Conservation (phyloP, 75 land plant species). For the Picea glauca region DNA sequence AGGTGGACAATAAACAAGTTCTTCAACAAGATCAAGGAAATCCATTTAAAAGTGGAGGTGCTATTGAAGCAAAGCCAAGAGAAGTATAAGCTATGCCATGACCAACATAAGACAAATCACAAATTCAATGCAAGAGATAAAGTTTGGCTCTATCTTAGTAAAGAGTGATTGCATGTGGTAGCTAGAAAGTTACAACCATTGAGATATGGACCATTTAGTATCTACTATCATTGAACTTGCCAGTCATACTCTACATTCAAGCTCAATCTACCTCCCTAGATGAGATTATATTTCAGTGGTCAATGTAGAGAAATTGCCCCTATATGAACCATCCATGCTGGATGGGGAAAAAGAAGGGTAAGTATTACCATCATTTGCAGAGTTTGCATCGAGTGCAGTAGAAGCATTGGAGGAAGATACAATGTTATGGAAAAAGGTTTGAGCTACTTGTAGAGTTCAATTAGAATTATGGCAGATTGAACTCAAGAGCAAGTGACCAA, state of each 20-base stretch:
- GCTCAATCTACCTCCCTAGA: neutral
- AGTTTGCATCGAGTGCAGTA: neutral
- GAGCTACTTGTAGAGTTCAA: too few relatives aligned
- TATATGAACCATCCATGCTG: neutral
- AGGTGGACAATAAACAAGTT: neutral
- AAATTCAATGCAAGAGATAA: neutral
- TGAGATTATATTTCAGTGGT: neutral
- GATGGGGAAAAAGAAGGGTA: neutral
- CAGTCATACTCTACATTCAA: neutral
- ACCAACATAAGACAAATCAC: neutral
- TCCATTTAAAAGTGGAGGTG: neutral
- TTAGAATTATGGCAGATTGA: too few relatives aligned
- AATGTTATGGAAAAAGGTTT: neutral
- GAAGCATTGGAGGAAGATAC: neutral
- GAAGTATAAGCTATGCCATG: neutral
- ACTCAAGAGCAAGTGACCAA: too few relatives aligned
- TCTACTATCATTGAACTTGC: neutral
- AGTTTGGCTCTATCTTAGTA: neutral
- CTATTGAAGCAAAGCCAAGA: neutral
- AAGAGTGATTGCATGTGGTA: neutral
- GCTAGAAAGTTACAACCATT: neutral
- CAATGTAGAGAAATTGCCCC: neutral
- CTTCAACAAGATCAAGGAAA: too few relatives aligned
- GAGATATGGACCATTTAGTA: neutral
- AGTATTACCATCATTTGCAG: neutral